Conservation (phyloP, 805 yeast species). For the Candida boleticola region DNA sequence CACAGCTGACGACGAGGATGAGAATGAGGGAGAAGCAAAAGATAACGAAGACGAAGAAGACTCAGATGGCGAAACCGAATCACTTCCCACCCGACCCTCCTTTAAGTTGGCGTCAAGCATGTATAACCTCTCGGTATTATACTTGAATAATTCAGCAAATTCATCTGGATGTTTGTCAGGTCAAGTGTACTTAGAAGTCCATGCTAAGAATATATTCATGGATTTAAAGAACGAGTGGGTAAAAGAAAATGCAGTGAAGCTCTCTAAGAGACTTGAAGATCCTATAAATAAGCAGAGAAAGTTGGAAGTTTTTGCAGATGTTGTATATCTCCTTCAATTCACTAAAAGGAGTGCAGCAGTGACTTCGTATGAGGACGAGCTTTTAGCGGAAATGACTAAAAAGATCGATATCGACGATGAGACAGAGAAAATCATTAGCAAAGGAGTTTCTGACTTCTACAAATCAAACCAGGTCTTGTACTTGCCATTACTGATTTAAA, state of each 20-base stretch:
- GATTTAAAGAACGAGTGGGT: conserved; percentile 35
- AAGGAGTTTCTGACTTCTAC: conserved; percentile 26
- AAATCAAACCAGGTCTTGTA: conserved; percentile 23
- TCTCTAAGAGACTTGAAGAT: conserved; percentile 1
- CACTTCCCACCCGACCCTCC: conserved; percentile 15
- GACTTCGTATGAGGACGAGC: background rate
- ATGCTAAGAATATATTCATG: conserved; percentile 16
- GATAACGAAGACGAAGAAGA: conserved; percentile 3
- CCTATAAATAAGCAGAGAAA: background rate
- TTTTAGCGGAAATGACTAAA: background rate
- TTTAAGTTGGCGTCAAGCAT: conserved; percentile 17
- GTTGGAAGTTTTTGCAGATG: conserved; percentile 18
- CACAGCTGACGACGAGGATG: conserved; percentile 1
- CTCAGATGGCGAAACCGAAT: background rate
- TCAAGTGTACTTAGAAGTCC: conserved; percentile 20
- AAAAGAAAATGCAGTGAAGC: background rate
- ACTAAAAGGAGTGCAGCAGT: background rate
- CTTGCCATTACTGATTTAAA: conserved; percentile 21
- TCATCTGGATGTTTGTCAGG: conserved; percentile 12
- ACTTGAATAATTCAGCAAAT: background rate
- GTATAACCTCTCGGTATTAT: conserved; percentile 15
- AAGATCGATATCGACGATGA: conserved; percentile 12
- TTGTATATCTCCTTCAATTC: conserved; percentile 18
- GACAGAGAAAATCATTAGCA: conserved; percentile 16
- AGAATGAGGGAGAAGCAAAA: background rate